These are phyloP conservation scores for Parascedosporium putredinis DNA, from an alignment of 2,329 filamentous ascomycete genomes.

Conservation along the genomic window DNA sequence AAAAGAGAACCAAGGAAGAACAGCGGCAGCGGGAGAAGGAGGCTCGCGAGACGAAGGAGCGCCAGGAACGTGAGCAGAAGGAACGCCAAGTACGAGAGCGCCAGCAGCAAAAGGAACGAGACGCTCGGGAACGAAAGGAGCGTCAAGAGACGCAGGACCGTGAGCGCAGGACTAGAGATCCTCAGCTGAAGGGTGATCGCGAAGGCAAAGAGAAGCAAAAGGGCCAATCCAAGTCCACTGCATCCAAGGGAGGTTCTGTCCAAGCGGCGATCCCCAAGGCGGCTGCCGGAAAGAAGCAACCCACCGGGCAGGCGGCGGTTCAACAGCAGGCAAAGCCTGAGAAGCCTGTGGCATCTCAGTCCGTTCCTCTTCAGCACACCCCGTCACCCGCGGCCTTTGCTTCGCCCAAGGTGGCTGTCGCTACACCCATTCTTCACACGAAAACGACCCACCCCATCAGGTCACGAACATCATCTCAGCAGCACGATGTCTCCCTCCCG, in stretches of 20 bases:
- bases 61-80: conserved; percentile 54
- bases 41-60: conserved; percentile 57
- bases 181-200: conserved; percentile 48
- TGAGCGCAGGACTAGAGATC: conserved; percentile 72
- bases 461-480: conserved; percentile 67
- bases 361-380: conserved; percentile 45
- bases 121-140: conserved; percentile 42
- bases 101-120: conserved; percentile 50
- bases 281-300: conserved; percentile 16
- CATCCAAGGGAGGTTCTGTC: background rate
- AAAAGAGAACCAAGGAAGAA: conserved; percentile 79
- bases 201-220: conserved; percentile 60
- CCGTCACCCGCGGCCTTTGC: conserved; percentile 46
- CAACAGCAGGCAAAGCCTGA: conserved; percentile 11
- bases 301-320: conserved; percentile 7
- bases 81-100: conserved; percentile 36
- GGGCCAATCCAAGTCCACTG: conserved; percentile 33
- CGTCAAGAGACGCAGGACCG: conserved; percentile 42
- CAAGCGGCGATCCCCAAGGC: background rate
- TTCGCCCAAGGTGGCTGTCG: conserved; percentile 70
- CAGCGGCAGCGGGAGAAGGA: conserved; percentile 72
- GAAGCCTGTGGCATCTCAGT: conserved; percentile 9
- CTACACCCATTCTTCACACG: conserved; percentile 63
- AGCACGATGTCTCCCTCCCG: conserved; percentile 63
- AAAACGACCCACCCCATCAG: conserved; percentile 75